Evolutionary conservation across 441 rosid species (phyloP).

Genomic region (Erysimum pusillum): DNA sequence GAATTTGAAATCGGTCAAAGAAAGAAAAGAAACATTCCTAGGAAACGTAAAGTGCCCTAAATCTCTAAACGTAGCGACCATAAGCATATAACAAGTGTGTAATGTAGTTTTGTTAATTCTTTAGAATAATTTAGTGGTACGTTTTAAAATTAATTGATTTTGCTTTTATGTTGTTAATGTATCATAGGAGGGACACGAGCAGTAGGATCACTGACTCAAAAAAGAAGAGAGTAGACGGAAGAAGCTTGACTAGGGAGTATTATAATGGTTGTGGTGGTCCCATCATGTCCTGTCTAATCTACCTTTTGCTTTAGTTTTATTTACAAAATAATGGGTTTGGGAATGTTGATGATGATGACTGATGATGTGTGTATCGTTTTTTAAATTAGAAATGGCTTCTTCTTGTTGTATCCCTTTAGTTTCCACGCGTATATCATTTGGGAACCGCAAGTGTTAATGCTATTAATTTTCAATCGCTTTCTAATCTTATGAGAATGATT

Average conservation of each 20-base stretch:
- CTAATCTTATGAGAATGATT: not conserved
- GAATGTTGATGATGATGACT: slow-evolving; percentile 15
- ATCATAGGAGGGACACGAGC: slow-evolving; percentile 21
- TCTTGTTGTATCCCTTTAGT: not conserved
- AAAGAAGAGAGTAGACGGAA: not conserved
- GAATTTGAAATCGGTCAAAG: slow-evolving; percentile 3
- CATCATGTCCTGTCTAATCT: slow-evolving; percentile 21
- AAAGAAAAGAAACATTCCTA: slow-evolving; percentile 25
- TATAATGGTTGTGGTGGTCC: slow-evolving; percentile 7
- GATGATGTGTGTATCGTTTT: not conserved
- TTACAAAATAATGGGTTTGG: not conserved
- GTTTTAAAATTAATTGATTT: not conserved
- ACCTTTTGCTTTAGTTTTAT: not conserved
- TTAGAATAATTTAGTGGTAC: not conserved
- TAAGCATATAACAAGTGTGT: not conserved
- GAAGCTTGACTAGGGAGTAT: not conserved
- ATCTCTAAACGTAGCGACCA: not conserved
- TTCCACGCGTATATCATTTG: slow-evolving; percentile 10
- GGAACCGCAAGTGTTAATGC: not conserved
- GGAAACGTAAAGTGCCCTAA: slow-evolving; percentile 5
- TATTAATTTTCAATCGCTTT: not conserved
- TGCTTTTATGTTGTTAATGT: not conserved
- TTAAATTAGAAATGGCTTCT: not conserved
- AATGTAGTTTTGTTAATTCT: not conserved
- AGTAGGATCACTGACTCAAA: not conserved